These are phyloP conservation scores for Geranomyces variabilis DNA, from an alignment of 192 early-diverging fungal species.

Conservation along the genomic window DNA sequence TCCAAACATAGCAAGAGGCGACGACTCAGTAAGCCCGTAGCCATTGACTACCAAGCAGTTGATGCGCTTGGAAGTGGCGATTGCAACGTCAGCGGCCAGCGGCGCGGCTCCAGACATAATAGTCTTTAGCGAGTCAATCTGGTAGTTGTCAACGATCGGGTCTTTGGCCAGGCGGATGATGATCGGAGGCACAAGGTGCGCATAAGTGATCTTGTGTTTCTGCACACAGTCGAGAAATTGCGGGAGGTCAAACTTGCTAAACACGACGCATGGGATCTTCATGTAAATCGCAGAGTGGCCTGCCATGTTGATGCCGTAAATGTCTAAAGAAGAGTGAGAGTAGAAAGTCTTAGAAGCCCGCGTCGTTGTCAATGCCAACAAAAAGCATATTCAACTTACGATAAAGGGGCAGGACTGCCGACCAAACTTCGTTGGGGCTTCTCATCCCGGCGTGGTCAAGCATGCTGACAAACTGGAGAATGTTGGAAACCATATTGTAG, in stretches of 20 bases:
- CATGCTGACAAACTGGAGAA: constrained; percentile 45
- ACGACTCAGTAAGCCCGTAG: constrained; percentile 77
- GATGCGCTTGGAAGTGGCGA: constrained; percentile 58
- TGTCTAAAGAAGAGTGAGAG: constrained; percentile 9
- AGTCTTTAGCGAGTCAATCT: constrained; percentile 66
- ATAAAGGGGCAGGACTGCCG: constrained; percentile 72
- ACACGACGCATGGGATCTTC: constrained; percentile 66
- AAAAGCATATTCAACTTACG: constrained; percentile 28
- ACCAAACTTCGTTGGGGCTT: constrained; percentile 32
- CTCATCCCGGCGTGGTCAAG: too few relatives aligned
- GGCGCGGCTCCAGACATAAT: constrained; percentile 83
- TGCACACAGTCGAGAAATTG: constrained; percentile 67
- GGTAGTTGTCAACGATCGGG: constrained; percentile 74
- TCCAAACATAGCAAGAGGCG: constrained; percentile 52
- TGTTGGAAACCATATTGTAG: constrained; percentile 79
- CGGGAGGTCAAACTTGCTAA: constrained; percentile 75
- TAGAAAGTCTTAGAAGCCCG: not conserved
- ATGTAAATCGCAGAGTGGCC: constrained; percentile 39
- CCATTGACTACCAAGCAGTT: constrained; percentile 57
- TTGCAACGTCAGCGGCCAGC: constrained; percentile 67
- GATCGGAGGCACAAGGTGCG: constrained; percentile 70
- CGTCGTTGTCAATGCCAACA: not conserved
- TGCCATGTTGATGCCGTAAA: constrained; percentile 27
- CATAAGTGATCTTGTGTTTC: constrained; percentile 66
- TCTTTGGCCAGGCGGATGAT: constrained; percentile 75